Conservation (phyloP, 1,139 yeast genomes). For the Blastobotrys persicus region DNA sequence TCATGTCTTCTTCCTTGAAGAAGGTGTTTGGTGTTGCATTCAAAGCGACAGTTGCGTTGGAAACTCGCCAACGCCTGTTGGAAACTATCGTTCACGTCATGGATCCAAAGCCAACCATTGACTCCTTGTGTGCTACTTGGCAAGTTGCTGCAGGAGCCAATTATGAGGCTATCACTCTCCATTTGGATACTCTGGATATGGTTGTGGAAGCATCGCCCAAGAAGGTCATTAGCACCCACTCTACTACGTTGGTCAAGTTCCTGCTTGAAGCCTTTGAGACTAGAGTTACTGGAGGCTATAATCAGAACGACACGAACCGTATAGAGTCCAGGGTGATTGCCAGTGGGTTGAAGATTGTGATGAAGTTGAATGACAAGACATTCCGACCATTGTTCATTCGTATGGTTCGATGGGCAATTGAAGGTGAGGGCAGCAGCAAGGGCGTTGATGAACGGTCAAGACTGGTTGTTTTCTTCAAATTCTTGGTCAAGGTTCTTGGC, state of each 20-base stretch:
- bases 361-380: constrained; percentile 89
- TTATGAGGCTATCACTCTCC: constrained; percentile 61
- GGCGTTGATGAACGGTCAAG: constrained; percentile 25
- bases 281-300: constrained; percentile 50
- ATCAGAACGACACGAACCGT: constrained; percentile 71
- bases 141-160: constrained; percentile 46
- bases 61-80: constrained; percentile 64
- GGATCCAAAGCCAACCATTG: constrained; percentile 62
- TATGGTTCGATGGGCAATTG: constrained; percentile 90
- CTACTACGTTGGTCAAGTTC: constrained; percentile 69
- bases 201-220: constrained; percentile 68
- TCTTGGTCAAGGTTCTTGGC: constrained; percentile 81
- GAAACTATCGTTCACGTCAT: constrained; percentile 64
- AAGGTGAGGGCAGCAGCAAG: constrained; percentile 66
- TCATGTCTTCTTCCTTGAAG: constrained; percentile 67
- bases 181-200: constrained; percentile 61
- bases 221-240: constrained; percentile 67
- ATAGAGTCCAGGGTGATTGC: constrained; percentile 74
- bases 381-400: constrained; percentile 90
- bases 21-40: constrained; percentile 60
- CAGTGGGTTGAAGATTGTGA: constrained; percentile 71
- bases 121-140: constrained; percentile 66
- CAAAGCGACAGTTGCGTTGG: constrained; percentile 50
- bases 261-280: constrained; percentile 66
- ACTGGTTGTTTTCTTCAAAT: constrained; percentile 69